A percentile compares a stretch with the other conserved stretches of the same genome.
Conservation (phyloP, 2,329 filamentous ascomycete genomes). For the Fusarium devonianum region DNA sequence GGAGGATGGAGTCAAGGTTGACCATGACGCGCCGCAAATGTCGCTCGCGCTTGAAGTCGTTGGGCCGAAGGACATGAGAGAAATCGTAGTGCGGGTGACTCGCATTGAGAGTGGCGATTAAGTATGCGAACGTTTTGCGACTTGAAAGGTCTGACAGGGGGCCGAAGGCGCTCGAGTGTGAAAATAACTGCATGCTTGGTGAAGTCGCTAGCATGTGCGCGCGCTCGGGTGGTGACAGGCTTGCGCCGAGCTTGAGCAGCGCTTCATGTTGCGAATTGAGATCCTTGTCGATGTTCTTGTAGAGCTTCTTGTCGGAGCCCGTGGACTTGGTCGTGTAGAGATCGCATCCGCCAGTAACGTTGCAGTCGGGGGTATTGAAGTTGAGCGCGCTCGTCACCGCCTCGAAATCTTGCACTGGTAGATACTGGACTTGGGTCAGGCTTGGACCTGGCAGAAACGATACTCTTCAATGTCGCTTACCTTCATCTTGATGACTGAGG, state of each 20-base stretch:
- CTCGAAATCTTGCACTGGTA: conserved; percentile 90
- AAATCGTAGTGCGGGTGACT: conserved; percentile 95
- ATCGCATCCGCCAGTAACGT: conserved; percentile 92
- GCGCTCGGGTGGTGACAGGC: conserved; percentile 83
- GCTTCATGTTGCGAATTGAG: conserved; percentile 92
- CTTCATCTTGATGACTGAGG: conserved; percentile 47
- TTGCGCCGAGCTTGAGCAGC: conserved; percentile 83
- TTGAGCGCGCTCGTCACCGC: conserved; percentile 91
- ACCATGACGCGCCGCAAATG: conserved; percentile 83
- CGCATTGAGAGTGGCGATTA: conserved; percentile 95
- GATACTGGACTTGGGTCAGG: conserved; percentile 67
- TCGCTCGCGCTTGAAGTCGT: conserved; percentile 87
- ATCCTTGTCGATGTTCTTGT: conserved; percentile 92
- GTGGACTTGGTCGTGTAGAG: conserved; percentile 97
- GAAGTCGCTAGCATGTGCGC: conserved; percentile 71
- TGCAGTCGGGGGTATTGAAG: conserved; percentile 92
- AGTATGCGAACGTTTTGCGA: conserved; percentile 90
- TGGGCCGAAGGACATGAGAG: conserved; percentile 85
- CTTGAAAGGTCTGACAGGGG: conserved; percentile 87
- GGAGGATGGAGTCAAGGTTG: conserved; percentile 84
- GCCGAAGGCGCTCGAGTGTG: conserved; percentile 89
- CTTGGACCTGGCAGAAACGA: background rate
- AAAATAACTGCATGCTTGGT: conserved; percentile 68
- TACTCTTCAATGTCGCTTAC: conserved; percentile 35
- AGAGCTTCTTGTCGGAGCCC: conserved; percentile 94